Evolutionary conservation across 164 flowering plant genomes (phyloP).

Genomic region (Liquidambar formosana): DNA sequence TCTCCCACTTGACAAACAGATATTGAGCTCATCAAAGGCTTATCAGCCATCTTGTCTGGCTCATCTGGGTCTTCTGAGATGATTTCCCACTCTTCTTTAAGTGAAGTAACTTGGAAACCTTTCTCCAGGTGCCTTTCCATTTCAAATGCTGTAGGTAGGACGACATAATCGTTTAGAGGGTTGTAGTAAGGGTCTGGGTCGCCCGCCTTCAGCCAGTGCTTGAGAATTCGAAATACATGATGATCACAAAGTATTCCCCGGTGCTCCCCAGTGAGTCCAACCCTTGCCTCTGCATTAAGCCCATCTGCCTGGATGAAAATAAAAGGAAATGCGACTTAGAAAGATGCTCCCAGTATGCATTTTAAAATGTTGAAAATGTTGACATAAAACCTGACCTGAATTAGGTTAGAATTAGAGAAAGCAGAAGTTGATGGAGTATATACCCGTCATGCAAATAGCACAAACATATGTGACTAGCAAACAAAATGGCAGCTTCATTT

Average conservation of each 20-base stretch:
- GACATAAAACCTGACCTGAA: not conserved
- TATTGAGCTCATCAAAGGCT: conserved; percentile 44
- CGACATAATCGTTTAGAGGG: conserved; percentile 89
- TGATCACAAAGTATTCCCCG: conserved; percentile 84
- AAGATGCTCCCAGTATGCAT: not conserved
- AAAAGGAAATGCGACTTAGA: not conserved
- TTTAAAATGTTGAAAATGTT: not conserved
- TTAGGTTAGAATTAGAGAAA: not conserved
- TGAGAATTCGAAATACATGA: conserved; percentile 84
- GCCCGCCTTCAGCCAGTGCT: conserved; percentile 86
- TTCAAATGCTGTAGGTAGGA: conserved; percentile 81
- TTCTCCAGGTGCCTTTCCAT: conserved; percentile 56
- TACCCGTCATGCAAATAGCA: too few relatives aligned
- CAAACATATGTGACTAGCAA: too few relatives aligned
- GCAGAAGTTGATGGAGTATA: too few relatives aligned
- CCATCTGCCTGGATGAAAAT: conserved; percentile 76
- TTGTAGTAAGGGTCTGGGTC: conserved; percentile 92
- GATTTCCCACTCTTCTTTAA: conserved; percentile 93
- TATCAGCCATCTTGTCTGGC: conserved; percentile 3
- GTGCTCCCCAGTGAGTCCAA: conserved; percentile 96
- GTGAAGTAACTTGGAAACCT: conserved; percentile 48
- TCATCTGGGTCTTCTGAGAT: conserved; percentile 37
- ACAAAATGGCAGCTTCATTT: too few relatives aligned
- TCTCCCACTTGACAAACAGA: conserved; percentile 48
- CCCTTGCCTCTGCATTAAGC: conserved; percentile 85